These are phyloP conservation scores for Cyclotella cryptica DNA, from an alignment of 108 stramenopile species.

Conservation along the genomic window DNA sequence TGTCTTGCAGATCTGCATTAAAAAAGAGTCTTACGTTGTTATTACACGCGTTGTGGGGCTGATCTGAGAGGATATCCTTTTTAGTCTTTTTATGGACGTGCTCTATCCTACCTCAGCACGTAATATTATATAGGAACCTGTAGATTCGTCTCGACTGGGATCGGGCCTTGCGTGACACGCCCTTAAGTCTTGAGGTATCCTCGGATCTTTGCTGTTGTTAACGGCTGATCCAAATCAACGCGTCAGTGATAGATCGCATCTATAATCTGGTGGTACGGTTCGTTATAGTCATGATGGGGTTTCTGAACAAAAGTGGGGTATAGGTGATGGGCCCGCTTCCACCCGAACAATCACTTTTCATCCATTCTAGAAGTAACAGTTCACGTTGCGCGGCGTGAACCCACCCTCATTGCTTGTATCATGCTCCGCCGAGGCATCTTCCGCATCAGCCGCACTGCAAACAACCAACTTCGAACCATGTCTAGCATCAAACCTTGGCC, in stretches of 20 bases:
- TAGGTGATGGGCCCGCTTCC: too few species aligned
- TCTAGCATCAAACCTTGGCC: constrained; percentile 64
- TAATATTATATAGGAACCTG: background rate
- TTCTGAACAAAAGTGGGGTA: too few species aligned
- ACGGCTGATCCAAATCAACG: too few species aligned
- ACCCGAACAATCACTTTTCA: too few species aligned
- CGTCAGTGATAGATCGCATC: too few species aligned
- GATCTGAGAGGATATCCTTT: background rate
- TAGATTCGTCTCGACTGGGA: background rate
- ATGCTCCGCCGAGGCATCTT: constrained; percentile 10
- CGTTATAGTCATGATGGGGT: too few species aligned
- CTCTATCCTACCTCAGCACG: background rate
- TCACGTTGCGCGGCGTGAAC: background rate
- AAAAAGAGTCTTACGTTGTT: too few species aligned
- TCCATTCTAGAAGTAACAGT: too few species aligned
- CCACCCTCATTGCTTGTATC: background rate
- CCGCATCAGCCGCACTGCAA: background rate
- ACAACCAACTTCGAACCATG: constrained; percentile 30
- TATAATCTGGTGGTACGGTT: too few species aligned
- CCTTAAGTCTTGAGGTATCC: background rate
- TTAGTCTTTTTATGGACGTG: background rate
- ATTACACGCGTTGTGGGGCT: background rate
- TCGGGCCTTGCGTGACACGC: background rate
- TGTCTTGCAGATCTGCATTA: too few species aligned
- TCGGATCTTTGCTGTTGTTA: background rate